Percentiles rank a stretch among this genome's conserved stretches.
These are phyloP conservation scores for Colletotrichum lini DNA, from an alignment of 2,329 filamentous ascomycete genomes.

Conservation along the genomic window DNA sequence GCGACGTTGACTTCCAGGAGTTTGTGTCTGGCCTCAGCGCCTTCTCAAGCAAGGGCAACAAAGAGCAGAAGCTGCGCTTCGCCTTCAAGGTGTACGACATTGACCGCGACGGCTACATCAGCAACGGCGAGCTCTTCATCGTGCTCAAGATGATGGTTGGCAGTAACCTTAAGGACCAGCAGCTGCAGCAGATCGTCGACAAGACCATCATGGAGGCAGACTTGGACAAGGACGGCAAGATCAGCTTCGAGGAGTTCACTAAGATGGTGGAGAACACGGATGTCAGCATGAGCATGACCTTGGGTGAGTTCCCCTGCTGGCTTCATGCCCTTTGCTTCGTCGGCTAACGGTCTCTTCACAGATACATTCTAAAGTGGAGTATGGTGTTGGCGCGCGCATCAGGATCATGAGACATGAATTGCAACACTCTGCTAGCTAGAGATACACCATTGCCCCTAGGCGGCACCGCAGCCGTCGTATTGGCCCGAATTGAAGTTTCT, in stretches of 20 bases:
- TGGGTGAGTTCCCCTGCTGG: slow-evolving; percentile 64
- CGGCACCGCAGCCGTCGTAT: slow-evolving; percentile 13
- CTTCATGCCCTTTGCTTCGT: not conserved
- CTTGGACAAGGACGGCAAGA: slow-evolving; percentile 94
- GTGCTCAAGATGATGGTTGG: slow-evolving; percentile 99
- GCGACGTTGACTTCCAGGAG: slow-evolving; percentile 98
- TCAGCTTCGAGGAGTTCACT: slow-evolving; percentile 98
- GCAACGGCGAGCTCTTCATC: slow-evolving; percentile 98
- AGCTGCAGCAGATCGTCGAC: slow-evolving; percentile 99
- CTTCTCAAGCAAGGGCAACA: slow-evolving; percentile 98
- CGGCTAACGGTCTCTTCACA: slow-evolving; percentile 23
- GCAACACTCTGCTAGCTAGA: slow-evolving; percentile 38
- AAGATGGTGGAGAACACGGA: slow-evolving; percentile 98
- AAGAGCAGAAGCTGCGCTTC: slow-evolving; percentile 97
- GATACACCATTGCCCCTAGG: slow-evolving; percentile 23
- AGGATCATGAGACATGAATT: slow-evolving; percentile 42
- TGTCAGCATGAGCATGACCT: slow-evolving; percentile 81
- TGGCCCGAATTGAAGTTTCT: slow-evolving; percentile 30
- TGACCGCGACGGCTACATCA: slow-evolving; percentile 97
- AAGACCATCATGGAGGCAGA: slow-evolving; percentile 99
- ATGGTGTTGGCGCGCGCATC: slow-evolving; percentile 22
- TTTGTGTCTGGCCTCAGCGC: slow-evolving; percentile 96
- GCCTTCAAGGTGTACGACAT: slow-evolving; percentile 99
- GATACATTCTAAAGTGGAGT: slow-evolving; percentile 37
- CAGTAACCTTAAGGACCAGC: slow-evolving; percentile 98